Conservation (phyloP, 441 rosid genomes). For the Pelargonium cotyledonis region DNA sequence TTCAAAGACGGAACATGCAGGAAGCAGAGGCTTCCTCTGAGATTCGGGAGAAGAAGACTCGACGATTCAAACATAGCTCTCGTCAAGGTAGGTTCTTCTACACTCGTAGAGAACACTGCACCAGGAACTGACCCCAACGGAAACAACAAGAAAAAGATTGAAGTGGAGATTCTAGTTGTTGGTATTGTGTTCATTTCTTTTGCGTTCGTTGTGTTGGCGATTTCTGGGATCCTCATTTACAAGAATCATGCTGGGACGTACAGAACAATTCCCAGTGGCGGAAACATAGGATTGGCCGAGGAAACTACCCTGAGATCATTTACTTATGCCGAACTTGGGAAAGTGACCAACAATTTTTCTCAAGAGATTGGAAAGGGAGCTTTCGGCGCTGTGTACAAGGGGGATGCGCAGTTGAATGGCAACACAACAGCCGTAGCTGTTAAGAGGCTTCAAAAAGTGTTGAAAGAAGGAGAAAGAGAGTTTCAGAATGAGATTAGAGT, state of each 20-base stretch:
- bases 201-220: not conserved
- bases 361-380: constrained; percentile 21
- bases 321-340: constrained; percentile 12
- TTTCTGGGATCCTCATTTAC: constrained; percentile 7
- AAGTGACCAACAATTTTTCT: constrained; percentile 8
- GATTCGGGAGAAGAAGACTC: constrained; percentile 19
- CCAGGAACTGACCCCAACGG: not conserved
- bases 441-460: constrained; percentile 28
- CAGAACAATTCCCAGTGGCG: not conserved
- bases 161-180: constrained; percentile 2
- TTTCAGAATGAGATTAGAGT: constrained; percentile 23
- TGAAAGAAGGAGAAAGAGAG: constrained; percentile 28
- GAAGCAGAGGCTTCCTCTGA: constrained; percentile 32
- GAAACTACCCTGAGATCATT: constrained; percentile 8
- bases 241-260: not conserved
- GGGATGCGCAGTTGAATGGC: not conserved
- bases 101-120: not conserved
- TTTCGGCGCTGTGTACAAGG: constrained; percentile 19
- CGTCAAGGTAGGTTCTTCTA: constrained; percentile 21
- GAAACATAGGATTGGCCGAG: constrained; percentile 8
- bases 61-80: constrained; percentile 13
- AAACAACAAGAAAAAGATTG: not conserved
- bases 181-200: not conserved
- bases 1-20: constrained; percentile 15
- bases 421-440: constrained; percentile 21